Evolutionary conservation across 257 asterid species (phyloP).

Genomic region (Pogostemon cablin): DNA sequence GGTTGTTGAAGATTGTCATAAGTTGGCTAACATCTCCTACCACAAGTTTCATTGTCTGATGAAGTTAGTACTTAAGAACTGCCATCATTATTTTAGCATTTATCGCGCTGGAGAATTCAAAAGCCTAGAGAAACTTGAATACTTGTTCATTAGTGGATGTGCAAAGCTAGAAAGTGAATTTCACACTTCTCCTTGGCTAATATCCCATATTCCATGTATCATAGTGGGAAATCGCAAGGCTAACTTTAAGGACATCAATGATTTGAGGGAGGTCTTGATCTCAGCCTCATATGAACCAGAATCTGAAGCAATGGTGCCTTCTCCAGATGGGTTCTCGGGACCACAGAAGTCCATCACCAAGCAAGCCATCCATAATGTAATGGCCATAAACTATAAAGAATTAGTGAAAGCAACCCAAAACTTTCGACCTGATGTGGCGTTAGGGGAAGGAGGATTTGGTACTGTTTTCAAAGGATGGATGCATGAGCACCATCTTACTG

Average conservation of each 20-base stretch:
- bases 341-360: background rate
- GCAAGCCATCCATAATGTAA: background rate
- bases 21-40: background rate
- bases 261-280: background rate
- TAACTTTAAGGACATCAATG: constrained; percentile 9
- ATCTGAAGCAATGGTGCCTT: background rate
- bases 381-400: background rate
- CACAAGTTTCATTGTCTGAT: background rate
- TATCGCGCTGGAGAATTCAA: background rate
- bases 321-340: background rate
- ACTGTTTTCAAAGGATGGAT: constrained; percentile 26
- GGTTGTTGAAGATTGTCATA: constrained; percentile 26
- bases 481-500: background rate
- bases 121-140: constrained; percentile 19
- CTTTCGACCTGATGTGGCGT: constrained; percentile 1
- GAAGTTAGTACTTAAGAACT: constrained; percentile 14
- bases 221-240: constrained; percentile 14
- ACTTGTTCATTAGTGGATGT: constrained; percentile 24
- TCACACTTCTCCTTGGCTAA: background rate
- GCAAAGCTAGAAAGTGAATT: background rate
- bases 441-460: constrained; percentile 17
- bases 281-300: background rate
- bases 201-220: constrained; percentile 26
- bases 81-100: background rate
- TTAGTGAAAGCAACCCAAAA: constrained; percentile 13